Base-by-base conservation (phyloP, 257 asterid genomes). In the Coffea canephora region DNA sequence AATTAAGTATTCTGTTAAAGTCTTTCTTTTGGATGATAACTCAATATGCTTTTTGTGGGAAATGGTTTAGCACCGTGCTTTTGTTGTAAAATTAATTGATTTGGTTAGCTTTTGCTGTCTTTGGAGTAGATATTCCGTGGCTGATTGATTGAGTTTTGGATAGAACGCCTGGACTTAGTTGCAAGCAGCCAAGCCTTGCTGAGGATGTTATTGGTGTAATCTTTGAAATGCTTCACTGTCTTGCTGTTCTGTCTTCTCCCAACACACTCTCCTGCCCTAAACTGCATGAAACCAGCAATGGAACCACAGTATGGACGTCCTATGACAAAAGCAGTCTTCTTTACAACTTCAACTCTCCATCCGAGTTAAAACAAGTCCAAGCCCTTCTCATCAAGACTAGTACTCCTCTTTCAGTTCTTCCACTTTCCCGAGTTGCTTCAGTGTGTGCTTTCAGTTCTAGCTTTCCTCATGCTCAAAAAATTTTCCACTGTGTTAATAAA, bases 371-470 rank as follows among this genome's bases (percentile, higher is more conserved):
- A 81, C 87, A 88, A 83, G 79, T 82, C 66, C 93, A 89, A 71
- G 79, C 89, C 45, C 82, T 77, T 79, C 69, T 88, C 71, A 69
- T 91, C 74, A 92, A 89, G 82, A 74, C 89, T 13, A 76, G 86
- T 64, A 71, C 79, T 18, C 86, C 94, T 39, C 89, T 86, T 70
- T 86, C 91, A 6, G 57, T 64, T 34, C 88, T 92, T 84, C 90
- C 90, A 55, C 87, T 87, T 73, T 48, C 91, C 50, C 89, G 82
- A 19, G 91, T 88, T 65, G 92, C 94, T 77, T 89, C 91, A 0
- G 83, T 91, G 59, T 91, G 97, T 76, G 96, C 92, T 46, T 87
- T 92, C 43, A 86, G 96, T 41, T 86, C 91, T 3, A 77, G 85
- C 74, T 92, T 92, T 77, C 18, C 87, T 19, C 85, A 87, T 36